A percentile compares a stretch with the other conserved stretches of the same genome.
Conservation (phyloP, 192 early-diverging fungal genomes). For the Gamsiella multidivaricata region DNA sequence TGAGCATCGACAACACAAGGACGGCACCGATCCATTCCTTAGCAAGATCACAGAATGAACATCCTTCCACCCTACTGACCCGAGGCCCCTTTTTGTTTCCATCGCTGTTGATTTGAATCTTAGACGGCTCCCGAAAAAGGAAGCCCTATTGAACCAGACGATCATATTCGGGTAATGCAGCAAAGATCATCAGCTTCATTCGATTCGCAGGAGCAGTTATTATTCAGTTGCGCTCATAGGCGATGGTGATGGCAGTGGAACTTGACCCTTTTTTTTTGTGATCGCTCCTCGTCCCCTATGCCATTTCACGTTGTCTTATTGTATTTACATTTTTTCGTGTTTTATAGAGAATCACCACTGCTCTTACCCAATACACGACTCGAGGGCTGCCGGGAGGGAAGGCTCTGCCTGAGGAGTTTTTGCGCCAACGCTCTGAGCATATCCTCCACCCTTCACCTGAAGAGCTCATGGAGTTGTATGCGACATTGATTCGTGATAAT, state of each 20-base stretch:
- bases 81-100: too few relatives aligned
- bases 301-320: background rate
- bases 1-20: too few relatives aligned
- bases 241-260: background rate
- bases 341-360: constrained; percentile 45
- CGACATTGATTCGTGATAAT: constrained; percentile 43
- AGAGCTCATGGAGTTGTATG: constrained; percentile 53
- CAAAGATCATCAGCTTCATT: background rate
- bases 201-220: background rate
- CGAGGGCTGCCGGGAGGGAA: constrained; percentile 43
- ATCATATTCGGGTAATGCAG: constrained; percentile 50
- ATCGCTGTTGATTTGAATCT: constrained; percentile 3
- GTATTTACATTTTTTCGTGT: background rate
- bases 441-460: constrained; percentile 41
- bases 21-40: too few relatives aligned
- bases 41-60: too few relatives aligned
- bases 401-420: constrained; percentile 39
- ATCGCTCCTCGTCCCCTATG: too few relatives aligned
- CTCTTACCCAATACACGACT: constrained; percentile 44
- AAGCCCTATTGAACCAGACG: constrained; percentile 37
- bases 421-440: constrained; percentile 39
- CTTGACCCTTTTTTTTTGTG: background rate
- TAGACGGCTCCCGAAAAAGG: constrained; percentile 52
- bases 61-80: too few relatives aligned
- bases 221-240: background rate